Base-by-base conservation (phyloP, 2,329 filamentous ascomycete species). In the Hymenoscyphus albidus region DNA sequence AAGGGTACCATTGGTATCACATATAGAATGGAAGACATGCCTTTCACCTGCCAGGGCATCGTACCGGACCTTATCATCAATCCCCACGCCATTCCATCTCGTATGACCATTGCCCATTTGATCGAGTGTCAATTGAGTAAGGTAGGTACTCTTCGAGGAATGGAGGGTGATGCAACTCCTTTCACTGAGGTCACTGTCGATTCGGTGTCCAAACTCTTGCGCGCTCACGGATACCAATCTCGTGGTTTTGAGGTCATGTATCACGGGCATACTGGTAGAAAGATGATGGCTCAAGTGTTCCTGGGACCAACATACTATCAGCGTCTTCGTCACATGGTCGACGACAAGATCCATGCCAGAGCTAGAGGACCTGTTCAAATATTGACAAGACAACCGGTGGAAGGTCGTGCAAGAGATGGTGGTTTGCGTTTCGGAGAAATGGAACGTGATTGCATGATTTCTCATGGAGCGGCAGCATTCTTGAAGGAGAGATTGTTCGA, bases 401-500 rank as follows among this genome's bases (percentile, higher is more conserved):
- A 99, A 80, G 95, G 95, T 90, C 91, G 96, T 86, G 95, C 95
- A 3, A 85, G 96, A 79, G 96, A 99, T 77, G 95, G 95, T 85
- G 95, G 95, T 82, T 85, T 99, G 56, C 94, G 96, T 76, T 99
- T 99, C 87, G 95, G 95, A 88, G 95, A 99, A 83, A 99, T 99
- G 95, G 96, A 99, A 80, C 94, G 96, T 81, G 96, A 99, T 86
- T 99, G 95, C 78, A 99, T 99, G 95, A 99, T 99, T 82, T 93
- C 96, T n/a, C 96, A 99, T 77, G 95, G 95, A 76, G 95, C 96
- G 3, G 94, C 92, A 62, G 90, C 93, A 1, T 99, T 99, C 85
- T 80, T 99, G 75, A 99, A 99, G 81, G 95, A 99, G 82, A 88
- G 95, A 74, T 80, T 99, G 65, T 97, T 99, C 74, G 94, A 98